These are phyloP conservation scores for Colletotrichum tanaceti DNA, from an alignment of 2,329 filamentous ascomycete species.

Conservation along the genomic window DNA sequence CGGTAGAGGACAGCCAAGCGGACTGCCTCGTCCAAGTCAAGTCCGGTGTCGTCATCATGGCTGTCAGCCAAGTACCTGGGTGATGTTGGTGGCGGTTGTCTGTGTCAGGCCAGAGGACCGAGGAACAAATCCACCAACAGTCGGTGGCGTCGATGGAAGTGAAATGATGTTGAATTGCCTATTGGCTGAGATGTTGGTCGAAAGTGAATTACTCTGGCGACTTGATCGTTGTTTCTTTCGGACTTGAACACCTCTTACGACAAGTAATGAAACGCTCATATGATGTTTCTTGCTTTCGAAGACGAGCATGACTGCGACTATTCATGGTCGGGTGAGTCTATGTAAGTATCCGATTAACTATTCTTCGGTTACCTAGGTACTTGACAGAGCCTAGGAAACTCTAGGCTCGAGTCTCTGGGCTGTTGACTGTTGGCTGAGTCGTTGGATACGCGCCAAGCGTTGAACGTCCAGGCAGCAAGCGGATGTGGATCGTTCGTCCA, in stretches of 20 bases:
- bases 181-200: no score
- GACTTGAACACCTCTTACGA: neutral
- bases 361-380: neutral
- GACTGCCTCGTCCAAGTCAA: constrained; percentile 44
- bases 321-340: constrained; percentile 22
- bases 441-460: constrained; percentile 13
- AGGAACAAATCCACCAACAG: neutral
- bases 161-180: constrained; percentile 1
- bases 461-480: constrained; percentile 13
- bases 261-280: neutral
- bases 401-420: no score
- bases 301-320: neutral
- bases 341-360: neutral
- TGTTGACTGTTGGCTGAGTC: constrained; percentile 10
- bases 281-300: neutral
- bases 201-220: neutral
- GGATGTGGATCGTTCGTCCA: neutral
- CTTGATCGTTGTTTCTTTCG: neutral
- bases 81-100: constrained; percentile 2
- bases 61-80: constrained; percentile 5
- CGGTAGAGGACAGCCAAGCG: constrained; percentile 48
- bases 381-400: no score
- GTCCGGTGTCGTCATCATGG: constrained; percentile 1
- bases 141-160: constrained; percentile 39
- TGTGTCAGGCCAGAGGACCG: constrained; percentile 19